These are phyloP conservation scores for Tanacetum coccineum DNA, from an alignment of 129 eudicot genomes.

Conservation along the genomic window DNA sequence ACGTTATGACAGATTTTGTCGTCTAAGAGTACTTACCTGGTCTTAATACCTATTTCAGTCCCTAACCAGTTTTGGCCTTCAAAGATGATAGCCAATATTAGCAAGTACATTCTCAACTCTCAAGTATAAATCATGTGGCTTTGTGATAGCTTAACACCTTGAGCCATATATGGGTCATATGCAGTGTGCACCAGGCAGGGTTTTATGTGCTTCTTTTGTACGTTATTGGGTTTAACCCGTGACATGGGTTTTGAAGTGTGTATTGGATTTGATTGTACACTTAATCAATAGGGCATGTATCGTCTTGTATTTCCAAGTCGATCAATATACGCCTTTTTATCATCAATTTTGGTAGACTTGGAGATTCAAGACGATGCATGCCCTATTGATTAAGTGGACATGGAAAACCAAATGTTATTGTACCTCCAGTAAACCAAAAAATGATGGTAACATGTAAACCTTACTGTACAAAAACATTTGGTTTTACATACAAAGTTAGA, in stretches of 20 bases:
- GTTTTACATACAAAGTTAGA: too few species aligned
- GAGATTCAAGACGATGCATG: background rate
- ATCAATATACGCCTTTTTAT: too few species aligned
- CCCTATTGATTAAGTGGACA: background rate
- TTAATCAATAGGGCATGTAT: background rate
- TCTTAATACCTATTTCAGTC: background rate
- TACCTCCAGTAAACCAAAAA: too few species aligned
- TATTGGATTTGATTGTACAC: background rate
- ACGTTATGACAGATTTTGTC: constrained; percentile 20
- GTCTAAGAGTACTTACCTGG: background rate
- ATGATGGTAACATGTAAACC: too few species aligned
- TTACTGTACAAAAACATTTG: too few species aligned
- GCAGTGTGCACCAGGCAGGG: background rate
- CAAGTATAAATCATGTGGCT: background rate
- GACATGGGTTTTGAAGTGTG: too few species aligned
- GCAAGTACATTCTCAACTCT: background rate
- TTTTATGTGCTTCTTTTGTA: background rate
- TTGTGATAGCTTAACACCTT: background rate
- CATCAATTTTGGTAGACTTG: background rate
- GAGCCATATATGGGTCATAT: background rate
- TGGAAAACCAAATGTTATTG: background rate
- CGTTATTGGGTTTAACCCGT: too few species aligned
- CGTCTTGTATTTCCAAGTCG: background rate
- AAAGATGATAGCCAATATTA: background rate
- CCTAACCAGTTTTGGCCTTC: background rate